Evolutionary conservation across 441 rosid species (phyloP), one percentile per base, ranked within the genome.

Genomic region (Arabidopsis lyrata): DNA sequence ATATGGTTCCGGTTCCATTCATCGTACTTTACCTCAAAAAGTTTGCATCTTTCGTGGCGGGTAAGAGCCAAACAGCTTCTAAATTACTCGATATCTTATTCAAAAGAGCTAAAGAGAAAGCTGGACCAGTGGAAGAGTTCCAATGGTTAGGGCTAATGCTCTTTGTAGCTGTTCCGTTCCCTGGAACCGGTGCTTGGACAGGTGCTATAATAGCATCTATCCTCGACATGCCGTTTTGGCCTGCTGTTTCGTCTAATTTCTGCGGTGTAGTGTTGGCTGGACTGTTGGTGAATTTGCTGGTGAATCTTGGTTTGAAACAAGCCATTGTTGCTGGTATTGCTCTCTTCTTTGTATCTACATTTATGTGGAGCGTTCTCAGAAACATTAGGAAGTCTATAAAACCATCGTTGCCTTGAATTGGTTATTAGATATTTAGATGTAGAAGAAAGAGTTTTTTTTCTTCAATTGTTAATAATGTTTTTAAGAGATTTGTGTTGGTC

Each of bases 141-240:
- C 93, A 86, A 65, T 91, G 97, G 96, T 86, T 94, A 36, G 97
- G 97, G 1, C 80, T 94, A 58, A 94, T 94, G 98, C 97, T 94
- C 31, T 91, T 94, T 66, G 96, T 94, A 76, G 92, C 98, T 16
- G 97, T 94, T 77, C 98, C 95, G 27, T 94, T 94, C 74, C 96
- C 97, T 72, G 96, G 97, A 68, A 91, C 98, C 0, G 98, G 98
- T 71, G 95, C 95, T 20, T 91, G 98, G 98, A 93, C 97, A 1
- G 97, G 98, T 49, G 98, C 97, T 66, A 83, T 86, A 64, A 83
- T 94, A 62, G 96, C 97, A 71, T 86, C 98, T 3, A 76, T 91
- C 72, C 97, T 94, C 56, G 92, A 88, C 79, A 91, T 94, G 95
- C 93, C 97, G 13, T 94, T 91, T 69, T 94, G 95, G 97, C 35